Base-by-base conservation (phyloP, 2,329 filamentous ascomycete genomes). In the Cucurbitaria berberidis region DNA sequence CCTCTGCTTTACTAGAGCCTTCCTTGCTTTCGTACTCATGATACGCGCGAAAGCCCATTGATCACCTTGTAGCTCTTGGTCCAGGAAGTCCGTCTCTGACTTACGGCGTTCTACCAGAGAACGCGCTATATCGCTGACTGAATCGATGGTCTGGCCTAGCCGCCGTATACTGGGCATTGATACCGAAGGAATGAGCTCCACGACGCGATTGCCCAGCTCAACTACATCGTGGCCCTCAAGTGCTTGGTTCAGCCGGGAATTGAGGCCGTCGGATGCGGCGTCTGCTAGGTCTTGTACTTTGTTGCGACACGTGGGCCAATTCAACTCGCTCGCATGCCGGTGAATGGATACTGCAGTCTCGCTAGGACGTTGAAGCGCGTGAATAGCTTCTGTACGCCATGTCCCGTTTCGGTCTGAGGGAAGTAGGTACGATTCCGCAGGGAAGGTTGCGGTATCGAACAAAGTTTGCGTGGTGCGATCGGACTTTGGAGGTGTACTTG, bases 201-300 rank as follows among this genome's bases (percentile, higher is more conserved):
- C 27, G 1, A 57, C 40, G 3, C 27, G 42, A 29, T 62, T 46
- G 19, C 43, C 22, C 36, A 63, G 58, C 35, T 58, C 60, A 3
- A 48, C 50, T 3, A 57, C 35, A 46, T 65, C 63, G 4, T 40
- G 21, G 4, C 61, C 61, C 24, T 64, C 45, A n/a, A 58, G 57
- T 0, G 49, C 59, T 3, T 34, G 44, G 21, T 65, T 62, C 8
- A 68, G 8, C 1, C 44, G 15, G 7, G 9, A 35, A 18, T 3
- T 34, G 15, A 60, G 3, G 5, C 30, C 19, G 2, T 47, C 46
- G 1, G 57, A 35, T 15, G 53, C 48, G 6, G 36, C 22, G 10
- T 56, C 44, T 3, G 22, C 47, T 5, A 55, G 7, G 11, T 29
- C 29, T 34, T 22, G 24, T 7, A 60, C 16, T 21, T 16, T 38